Conservation (phyloP, 2,329 filamentous ascomycete genomes). For the Metarhizium sp. region DNA sequence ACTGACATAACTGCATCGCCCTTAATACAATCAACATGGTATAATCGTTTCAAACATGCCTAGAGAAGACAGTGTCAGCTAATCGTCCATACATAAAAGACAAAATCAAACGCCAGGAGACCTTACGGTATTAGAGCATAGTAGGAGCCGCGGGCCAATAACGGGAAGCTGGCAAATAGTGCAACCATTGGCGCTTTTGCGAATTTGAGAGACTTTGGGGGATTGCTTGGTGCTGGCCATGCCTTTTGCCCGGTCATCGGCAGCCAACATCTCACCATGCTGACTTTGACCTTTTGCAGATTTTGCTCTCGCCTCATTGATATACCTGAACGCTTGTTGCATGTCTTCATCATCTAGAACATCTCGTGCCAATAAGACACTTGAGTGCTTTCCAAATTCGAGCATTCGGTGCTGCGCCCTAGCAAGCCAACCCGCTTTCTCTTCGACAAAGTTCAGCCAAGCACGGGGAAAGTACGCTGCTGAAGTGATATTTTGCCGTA, state of each 20-base stretch:
- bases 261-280: not conserved
- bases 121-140: constrained; percentile 42
- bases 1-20: constrained; percentile 26
- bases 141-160: constrained; percentile 34
- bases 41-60: constrained; percentile 34
- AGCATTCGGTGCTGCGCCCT: constrained; percentile 35
- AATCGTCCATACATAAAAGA: not conserved
- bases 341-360: constrained; percentile 36
- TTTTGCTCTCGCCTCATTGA: constrained; percentile 32
- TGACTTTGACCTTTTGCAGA: not conserved
- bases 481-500: constrained; percentile 40
- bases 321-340: constrained; percentile 28
- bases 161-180: constrained; percentile 38
- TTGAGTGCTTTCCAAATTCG: constrained; percentile 47
- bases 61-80: constrained; percentile 16
- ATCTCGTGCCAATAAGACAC: constrained; percentile 39
- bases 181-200: constrained; percentile 36
- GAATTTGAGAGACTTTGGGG: constrained; percentile 24
- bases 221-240: constrained; percentile 15
- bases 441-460: constrained; percentile 41
- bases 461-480: constrained; percentile 41
- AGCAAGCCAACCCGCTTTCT: constrained; percentile 44
- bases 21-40: constrained; percentile 38
- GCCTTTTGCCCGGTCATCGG: not conserved
- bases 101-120: not conserved